These are phyloP conservation scores for Thermomyces lanuginosus DNA, from an alignment of 2,329 filamentous ascomycete genomes.

Conservation along the genomic window DNA sequence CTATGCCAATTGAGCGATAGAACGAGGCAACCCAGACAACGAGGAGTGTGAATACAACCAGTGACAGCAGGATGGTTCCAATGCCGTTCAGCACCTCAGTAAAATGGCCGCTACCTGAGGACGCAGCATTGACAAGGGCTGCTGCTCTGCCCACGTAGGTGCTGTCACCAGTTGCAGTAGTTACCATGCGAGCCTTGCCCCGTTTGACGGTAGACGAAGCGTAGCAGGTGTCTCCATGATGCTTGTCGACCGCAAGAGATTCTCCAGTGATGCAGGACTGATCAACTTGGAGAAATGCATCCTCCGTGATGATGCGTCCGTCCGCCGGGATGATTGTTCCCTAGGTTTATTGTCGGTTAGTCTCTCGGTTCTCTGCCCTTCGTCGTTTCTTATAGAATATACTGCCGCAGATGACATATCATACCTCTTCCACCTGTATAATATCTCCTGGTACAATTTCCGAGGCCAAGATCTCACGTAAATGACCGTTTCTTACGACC, in stretches of 20 bases:
- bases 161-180: slow-evolving; percentile 73
- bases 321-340: slow-evolving; percentile 85
- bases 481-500: slow-evolving; percentile 63
- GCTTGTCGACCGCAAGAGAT: slow-evolving; percentile 81
- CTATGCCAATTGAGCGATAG: slow-evolving; percentile 70
- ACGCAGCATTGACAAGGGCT: slow-evolving; percentile 64
- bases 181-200: slow-evolving; percentile 68
- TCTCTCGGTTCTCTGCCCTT: no score
- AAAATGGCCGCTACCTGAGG: slow-evolving; percentile 65
- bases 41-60: slow-evolving; percentile 66
- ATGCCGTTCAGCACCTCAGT: slow-evolving; percentile 82
- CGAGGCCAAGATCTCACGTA: slow-evolving; percentile 64
- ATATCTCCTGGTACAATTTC: slow-evolving; percentile 84
- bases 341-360: slow-evolving; percentile 20
- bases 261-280: slow-evolving; percentile 86
- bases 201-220: slow-evolving; percentile 81
- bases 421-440: slow-evolving; percentile 63
- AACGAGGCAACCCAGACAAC: slow-evolving; percentile 76
- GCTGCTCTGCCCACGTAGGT: slow-evolving; percentile 83
- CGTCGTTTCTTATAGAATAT: slow-evolving; percentile 3
- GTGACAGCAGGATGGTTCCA: slow-evolving; percentile 59
- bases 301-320: slow-evolving; percentile 67
- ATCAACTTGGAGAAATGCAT: slow-evolving; percentile 75
- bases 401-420: slow-evolving; percentile 2
- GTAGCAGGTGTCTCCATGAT: slow-evolving; percentile 64